Conservation (phyloP, 805 yeast genomes). For the Metschnikowia shivogae region DNA sequence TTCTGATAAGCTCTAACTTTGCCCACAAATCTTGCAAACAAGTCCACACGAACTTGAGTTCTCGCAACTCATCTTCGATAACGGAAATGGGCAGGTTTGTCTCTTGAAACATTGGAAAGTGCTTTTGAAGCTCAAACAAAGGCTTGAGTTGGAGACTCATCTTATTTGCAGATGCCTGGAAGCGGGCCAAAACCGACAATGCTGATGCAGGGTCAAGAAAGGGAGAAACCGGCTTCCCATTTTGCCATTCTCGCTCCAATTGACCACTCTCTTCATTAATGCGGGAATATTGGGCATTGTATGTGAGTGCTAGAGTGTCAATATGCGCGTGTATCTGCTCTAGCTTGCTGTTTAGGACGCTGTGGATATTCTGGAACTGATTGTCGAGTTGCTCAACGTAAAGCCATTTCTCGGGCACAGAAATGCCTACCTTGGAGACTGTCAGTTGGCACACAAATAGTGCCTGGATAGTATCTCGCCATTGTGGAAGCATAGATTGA, state of each 20-base stretch:
- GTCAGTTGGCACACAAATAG: slow-evolving; percentile 30
- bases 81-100: slow-evolving; percentile 24
- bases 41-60: slow-evolving; percentile 61
- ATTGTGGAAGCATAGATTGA: slow-evolving; percentile 1
- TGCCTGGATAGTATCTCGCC: slow-evolving; percentile 10
- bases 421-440: slow-evolving; percentile 41
- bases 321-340: slow-evolving; percentile 37
- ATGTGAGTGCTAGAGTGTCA: slow-evolving; percentile 38
- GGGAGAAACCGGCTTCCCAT: slow-evolving; percentile 44
- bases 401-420: slow-evolving; percentile 52
- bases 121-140: slow-evolving; percentile 18
- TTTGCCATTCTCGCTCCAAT: slow-evolving; percentile 45
- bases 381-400: slow-evolving; percentile 59
- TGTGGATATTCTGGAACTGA: slow-evolving; percentile 39
- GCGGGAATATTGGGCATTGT: slow-evolving; percentile 38
- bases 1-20: slow-evolving; percentile 40
- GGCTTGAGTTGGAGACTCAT: slow-evolving; percentile 1
- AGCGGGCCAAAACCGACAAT: slow-evolving; percentile 30
- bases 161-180: slow-evolving; percentile 25
- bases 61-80: slow-evolving; percentile 47
- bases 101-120: slow-evolving; percentile 31
- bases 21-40: slow-evolving; percentile 51
- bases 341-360: slow-evolving; percentile 34
- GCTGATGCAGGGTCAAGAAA: slow-evolving; percentile 42
- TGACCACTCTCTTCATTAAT: slow-evolving; percentile 28